A percentile compares a stretch with the other conserved stretches of the same genome.
Evolutionary conservation across 1,139 yeast genomes (phyloP).

Genomic region (Yamadazyma oceani): DNA sequence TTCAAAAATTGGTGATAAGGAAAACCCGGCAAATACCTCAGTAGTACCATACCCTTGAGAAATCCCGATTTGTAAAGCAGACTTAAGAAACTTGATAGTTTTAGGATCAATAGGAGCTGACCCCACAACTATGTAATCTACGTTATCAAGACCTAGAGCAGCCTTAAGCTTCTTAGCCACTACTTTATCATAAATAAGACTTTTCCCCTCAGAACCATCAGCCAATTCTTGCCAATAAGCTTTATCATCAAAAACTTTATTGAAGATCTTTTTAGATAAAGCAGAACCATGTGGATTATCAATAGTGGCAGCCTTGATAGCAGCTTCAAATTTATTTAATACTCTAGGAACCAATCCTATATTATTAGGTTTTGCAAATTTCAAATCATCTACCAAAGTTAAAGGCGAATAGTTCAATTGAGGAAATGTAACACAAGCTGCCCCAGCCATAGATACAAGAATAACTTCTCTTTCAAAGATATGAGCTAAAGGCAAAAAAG

Average conservation of each 20-base stretch:
- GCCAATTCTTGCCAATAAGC: slow-evolving; percentile 10
- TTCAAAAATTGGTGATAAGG: slow-evolving; percentile 31
- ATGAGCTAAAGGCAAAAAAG: slow-evolving; percentile 70
- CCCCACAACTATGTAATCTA: slow-evolving; percentile 32
- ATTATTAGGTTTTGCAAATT: slow-evolving; percentile 33
- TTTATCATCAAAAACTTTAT: slow-evolving; percentile 21
- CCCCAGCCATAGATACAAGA: slow-evolving; percentile 23
- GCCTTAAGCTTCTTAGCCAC: slow-evolving; percentile 29
- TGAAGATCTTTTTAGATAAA: slow-evolving; percentile 25
- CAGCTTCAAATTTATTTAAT: slow-evolving; percentile 42
- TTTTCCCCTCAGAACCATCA: slow-evolving; percentile 19
- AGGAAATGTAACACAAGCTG: slow-evolving; percentile 42
- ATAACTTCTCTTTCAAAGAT: slow-evolving; percentile 53
- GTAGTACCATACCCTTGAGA: slow-evolving; percentile 49
- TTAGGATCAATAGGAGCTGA: slow-evolving; percentile 47
- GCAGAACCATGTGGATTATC: slow-evolving; percentile 37
- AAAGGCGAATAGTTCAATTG: slow-evolving; percentile 36
- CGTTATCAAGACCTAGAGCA: slow-evolving; percentile 32
- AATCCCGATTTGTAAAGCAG: slow-evolving; percentile 38
- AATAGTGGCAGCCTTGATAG: slow-evolving; percentile 45
- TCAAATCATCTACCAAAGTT: slow-evolving; percentile 40
- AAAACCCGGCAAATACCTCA: slow-evolving; percentile 45
- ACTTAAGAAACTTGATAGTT: slow-evolving; percentile 42
- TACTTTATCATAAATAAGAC: slow-evolving; percentile 32
- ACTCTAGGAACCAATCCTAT: slow-evolving; percentile 42